Percentiles rank a stretch among this genome's conserved stretches.
Evolutionary conservation across 495 filamentous ascomycete genomes (phyloP).

Genomic region (Penicillium arizonense): DNA sequence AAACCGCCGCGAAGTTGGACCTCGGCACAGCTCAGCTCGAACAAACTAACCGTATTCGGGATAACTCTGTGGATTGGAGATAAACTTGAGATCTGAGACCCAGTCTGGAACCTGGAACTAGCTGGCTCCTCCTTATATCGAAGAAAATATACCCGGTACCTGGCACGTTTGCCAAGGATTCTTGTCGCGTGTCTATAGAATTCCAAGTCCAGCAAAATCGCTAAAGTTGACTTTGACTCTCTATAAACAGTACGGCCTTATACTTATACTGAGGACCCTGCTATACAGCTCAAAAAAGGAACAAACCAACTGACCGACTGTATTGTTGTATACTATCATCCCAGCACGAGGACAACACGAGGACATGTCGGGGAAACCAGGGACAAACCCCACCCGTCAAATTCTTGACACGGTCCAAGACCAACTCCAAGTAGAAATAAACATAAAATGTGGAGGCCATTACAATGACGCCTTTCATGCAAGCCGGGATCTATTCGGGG

Average conservation of each 20-base stretch:
- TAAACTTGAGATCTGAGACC: background rate
- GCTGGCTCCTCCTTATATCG: background rate
- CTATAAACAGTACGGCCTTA: too few relatives aligned
- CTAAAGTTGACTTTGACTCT: too few relatives aligned
- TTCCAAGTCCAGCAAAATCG: too few relatives aligned
- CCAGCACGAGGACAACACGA: constrained; percentile 12
- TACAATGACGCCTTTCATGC: constrained; percentile 5
- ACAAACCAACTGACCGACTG: too few relatives aligned
- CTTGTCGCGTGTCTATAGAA: too few relatives aligned
- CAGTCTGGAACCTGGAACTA: background rate
- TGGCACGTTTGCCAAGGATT: too few relatives aligned
- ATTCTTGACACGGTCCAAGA: constrained; percentile 17
- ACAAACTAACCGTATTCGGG: constrained; percentile 6
- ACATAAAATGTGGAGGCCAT: background rate
- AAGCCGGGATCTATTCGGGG: constrained; percentile 22
- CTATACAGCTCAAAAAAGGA: too few relatives aligned
- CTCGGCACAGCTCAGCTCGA: constrained; percentile 19
- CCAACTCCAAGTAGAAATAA: background rate
- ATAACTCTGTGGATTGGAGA: background rate
- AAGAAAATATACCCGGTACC: too few relatives aligned
- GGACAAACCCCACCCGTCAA: constrained; percentile 17
- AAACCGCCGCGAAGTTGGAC: constrained; percentile 22
- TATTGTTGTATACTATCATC: too few relatives aligned
- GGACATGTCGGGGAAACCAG: constrained; percentile 34
- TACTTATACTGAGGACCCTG: too few relatives aligned